phyloP scores from a whole-genome alignment of 768 basidiomycete genomes.

The Kwoniella newhampshirensis region DNA sequence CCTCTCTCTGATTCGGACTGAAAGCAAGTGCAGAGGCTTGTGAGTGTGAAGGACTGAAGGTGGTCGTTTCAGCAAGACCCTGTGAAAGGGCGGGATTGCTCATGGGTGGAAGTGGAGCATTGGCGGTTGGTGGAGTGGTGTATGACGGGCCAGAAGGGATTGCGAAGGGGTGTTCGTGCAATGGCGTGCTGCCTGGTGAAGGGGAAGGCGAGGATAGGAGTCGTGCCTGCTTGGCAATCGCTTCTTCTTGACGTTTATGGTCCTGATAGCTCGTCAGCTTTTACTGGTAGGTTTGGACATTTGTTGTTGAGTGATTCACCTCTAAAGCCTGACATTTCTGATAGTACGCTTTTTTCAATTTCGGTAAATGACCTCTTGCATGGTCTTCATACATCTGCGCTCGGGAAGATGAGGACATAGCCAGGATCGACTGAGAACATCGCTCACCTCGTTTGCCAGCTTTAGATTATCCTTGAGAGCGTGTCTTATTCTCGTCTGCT shows the following conservation, averaged over 20 bases:
- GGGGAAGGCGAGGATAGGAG: slow-evolving; percentile 42
- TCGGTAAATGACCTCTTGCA: slow-evolving; percentile 74
- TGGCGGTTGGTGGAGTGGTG: slow-evolving; percentile 27
- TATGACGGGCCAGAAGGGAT: slow-evolving; percentile 12
- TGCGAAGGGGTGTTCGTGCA: slow-evolving; percentile 29
- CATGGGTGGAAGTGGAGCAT: slow-evolving; percentile 26
- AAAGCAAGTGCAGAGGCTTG: slow-evolving; percentile 8
- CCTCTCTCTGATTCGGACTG: slow-evolving; percentile 60
- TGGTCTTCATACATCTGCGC: slow-evolving; percentile 71
- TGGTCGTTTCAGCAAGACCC: slow-evolving; percentile 8
- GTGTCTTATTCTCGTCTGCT: slow-evolving; percentile 86
- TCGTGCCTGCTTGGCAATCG: slow-evolving; percentile 50
- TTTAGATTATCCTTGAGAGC: slow-evolving; percentile 89
- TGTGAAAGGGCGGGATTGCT: slow-evolving; percentile 28
- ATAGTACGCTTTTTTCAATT: slow-evolving; percentile 72
- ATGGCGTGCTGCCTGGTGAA: slow-evolving; percentile 27
- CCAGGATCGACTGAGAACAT: background rate
- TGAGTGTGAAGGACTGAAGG: slow-evolving; percentile 11
- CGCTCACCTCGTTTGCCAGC: slow-evolving; percentile 61
- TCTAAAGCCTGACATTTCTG: slow-evolving; percentile 87
- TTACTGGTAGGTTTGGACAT: background rate
- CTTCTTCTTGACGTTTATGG: slow-evolving; percentile 50
- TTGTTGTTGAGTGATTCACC: slow-evolving; percentile 56
- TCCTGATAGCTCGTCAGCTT: slow-evolving; percentile 27
- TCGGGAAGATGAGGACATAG: background rate